Percentiles rank a stretch among this genome's conserved stretches.
Evolutionary conservation across 2,329 filamentous ascomycete species (phyloP).

Genomic region (Hymenoscyphus fructigenus): DNA sequence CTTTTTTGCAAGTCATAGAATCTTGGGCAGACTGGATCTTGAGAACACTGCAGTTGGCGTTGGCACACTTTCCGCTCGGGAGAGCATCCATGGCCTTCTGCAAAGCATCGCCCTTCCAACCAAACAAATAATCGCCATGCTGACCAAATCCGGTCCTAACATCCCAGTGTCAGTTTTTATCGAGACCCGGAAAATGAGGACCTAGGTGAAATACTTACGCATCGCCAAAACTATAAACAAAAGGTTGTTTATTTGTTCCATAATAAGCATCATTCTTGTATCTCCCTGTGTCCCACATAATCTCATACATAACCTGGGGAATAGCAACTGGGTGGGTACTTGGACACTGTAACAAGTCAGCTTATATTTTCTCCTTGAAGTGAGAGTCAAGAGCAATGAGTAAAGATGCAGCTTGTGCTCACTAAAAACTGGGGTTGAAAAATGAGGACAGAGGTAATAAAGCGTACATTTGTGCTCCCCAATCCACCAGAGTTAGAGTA

Average conservation of each 20-base stretch:
- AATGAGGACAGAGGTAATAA: slow-evolving; percentile 14
- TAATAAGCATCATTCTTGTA: slow-evolving; percentile 19
- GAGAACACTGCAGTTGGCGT: slow-evolving; percentile 1
- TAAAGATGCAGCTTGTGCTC: slow-evolving; percentile 8
- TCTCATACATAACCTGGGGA: slow-evolving; percentile 43
- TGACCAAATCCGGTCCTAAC: slow-evolving; percentile 7
- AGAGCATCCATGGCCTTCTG: slow-evolving; percentile 11
- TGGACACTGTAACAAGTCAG: slow-evolving; percentile 17
- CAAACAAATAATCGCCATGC: slow-evolving; percentile 15
- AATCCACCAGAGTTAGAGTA: slow-evolving; percentile 25
- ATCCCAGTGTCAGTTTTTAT: slow-evolving; percentile 5
- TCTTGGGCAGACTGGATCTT: slow-evolving; percentile 8
- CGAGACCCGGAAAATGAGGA: not conserved
- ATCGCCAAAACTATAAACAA: slow-evolving; percentile 45
- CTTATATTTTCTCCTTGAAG: slow-evolving; percentile 9
- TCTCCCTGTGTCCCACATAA: slow-evolving; percentile 15
- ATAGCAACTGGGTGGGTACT: slow-evolving; percentile 44
- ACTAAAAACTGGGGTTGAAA: slow-evolving; percentile 4
- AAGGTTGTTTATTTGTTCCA: slow-evolving; percentile 26
- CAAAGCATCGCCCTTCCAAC: slow-evolving; percentile 12
- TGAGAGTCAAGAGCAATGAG: slow-evolving; percentile 14
- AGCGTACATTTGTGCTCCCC: slow-evolving; percentile 12
- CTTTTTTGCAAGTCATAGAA: slow-evolving; percentile 7
- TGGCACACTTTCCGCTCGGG: slow-evolving; percentile 8
- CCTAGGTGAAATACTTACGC: slow-evolving; percentile 33